These are phyloP conservation scores for Sporopachydermia lactativora DNA, from an alignment of 805 yeast species.

Conservation along the genomic window DNA sequence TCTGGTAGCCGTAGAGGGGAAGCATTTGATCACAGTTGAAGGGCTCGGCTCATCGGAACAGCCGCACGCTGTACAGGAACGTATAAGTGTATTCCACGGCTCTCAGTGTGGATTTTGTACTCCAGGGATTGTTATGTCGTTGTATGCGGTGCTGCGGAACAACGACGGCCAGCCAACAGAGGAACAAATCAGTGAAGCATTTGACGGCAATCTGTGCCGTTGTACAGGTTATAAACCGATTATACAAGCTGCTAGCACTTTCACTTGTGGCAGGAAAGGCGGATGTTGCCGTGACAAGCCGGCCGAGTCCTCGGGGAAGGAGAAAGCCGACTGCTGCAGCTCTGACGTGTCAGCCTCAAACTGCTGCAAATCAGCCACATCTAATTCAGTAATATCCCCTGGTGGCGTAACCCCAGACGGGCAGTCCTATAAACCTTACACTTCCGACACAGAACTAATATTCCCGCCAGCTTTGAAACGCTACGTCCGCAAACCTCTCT, in stretches of 20 bases:
- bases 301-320: constrained; percentile 4
- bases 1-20: constrained; percentile 29
- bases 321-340: constrained; percentile 12
- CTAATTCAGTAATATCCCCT: constrained; percentile 22
- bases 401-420: constrained; percentile 18
- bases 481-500: constrained; percentile 15
- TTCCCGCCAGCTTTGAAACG: constrained; percentile 25
- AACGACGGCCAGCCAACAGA: constrained; percentile 24
- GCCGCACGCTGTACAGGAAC: constrained; percentile 35
- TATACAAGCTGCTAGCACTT: constrained; percentile 31
- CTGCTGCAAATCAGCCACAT: constrained; percentile 1
- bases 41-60: constrained; percentile 27
- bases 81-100: constrained; percentile 34
- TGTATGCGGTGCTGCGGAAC: constrained; percentile 27
- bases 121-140: constrained; percentile 36
- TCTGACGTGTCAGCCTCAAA: constrained; percentile 4
- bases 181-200: constrained; percentile 27
- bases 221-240: constrained; percentile 39
- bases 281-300: constrained; percentile 23
- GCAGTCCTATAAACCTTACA: constrained; percentile 24
- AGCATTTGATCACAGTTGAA: constrained; percentile 32
- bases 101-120: constrained; percentile 39
- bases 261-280: constrained; percentile 25
- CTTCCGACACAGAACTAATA: constrained; percentile 23
- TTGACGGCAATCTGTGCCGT: constrained; percentile 34